Conservation (phyloP, 495 filamentous ascomycete species). For the Penicillium pulvis region DNA sequence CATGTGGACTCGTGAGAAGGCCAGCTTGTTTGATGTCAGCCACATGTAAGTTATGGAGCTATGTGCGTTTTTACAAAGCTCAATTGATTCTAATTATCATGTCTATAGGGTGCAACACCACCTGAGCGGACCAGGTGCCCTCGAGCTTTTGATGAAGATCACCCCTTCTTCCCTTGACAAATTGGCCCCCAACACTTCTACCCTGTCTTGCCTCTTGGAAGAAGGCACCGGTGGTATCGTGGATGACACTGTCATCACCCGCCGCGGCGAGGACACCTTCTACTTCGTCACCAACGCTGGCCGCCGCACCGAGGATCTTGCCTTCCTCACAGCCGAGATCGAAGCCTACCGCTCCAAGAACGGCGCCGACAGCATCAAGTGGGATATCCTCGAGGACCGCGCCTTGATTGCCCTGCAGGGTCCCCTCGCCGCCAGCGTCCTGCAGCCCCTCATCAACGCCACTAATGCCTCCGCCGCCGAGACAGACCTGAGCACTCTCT, state of each 20-base stretch:
- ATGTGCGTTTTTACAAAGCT: not conserved
- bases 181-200: constrained; percentile 63
- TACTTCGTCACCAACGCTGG: constrained; percentile 98
- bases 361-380: constrained; percentile 56
- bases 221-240: constrained; percentile 84
- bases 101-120: constrained; percentile 63
- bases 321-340: constrained; percentile 69
- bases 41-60: constrained; percentile 48
- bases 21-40: constrained; percentile 84
- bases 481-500: constrained; percentile 65
- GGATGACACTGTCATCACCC: constrained; percentile 88
- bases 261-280: constrained; percentile 67
- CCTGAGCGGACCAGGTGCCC: constrained; percentile 76
- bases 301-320: constrained; percentile 82
- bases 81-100: constrained; percentile 10
- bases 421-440: constrained; percentile 66
- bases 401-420: constrained; percentile 87
- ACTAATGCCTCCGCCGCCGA: constrained; percentile 37
- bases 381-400: constrained; percentile 67
- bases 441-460: constrained; percentile 55
- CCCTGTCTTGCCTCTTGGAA: constrained; percentile 78
- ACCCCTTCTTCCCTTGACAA: constrained; percentile 69
- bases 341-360: constrained; percentile 50
- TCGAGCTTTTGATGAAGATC: constrained; percentile 73
- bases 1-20: constrained; percentile 80